Conservation (phyloP, 306 rosid species). For the Cucumis sativus region DNA sequence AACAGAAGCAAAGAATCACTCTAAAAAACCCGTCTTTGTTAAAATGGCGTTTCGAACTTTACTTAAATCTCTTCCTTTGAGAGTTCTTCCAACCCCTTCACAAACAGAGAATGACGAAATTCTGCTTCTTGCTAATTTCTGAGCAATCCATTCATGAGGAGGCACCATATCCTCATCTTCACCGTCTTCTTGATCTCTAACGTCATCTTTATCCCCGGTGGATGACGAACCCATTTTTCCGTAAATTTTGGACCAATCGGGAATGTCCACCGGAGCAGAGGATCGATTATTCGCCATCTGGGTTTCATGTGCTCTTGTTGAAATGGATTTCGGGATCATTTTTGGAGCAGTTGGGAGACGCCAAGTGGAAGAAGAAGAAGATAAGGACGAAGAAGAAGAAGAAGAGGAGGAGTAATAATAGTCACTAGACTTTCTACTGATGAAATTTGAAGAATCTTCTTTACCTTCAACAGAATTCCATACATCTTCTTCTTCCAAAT, state of each 20-base stretch:
- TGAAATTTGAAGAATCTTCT: neutral
- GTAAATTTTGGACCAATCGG: slow-evolving; percentile 54
- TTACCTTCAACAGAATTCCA: slow-evolving; percentile 33
- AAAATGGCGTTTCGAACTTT: slow-evolving; percentile 76
- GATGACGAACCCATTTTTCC: slow-evolving; percentile 19
- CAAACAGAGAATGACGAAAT: slow-evolving; percentile 82
- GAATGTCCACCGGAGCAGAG: slow-evolving; percentile 66
- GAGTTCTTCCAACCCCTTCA: slow-evolving; percentile 94
- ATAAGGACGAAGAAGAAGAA: slow-evolving; percentile 12
- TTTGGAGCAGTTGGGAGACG: slow-evolving; percentile 21
- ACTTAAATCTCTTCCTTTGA: slow-evolving; percentile 88
- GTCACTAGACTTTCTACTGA: neutral
- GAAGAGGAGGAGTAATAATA: neutral
- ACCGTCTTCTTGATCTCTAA: slow-evolving; percentile 18
- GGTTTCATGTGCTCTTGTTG: slow-evolving; percentile 19
- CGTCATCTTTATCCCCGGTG: slow-evolving; percentile 9
- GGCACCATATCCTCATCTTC: slow-evolving; percentile 40
- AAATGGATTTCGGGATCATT: slow-evolving; percentile 32
- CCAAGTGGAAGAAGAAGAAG: slow-evolving; percentile 40
- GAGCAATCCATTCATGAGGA: slow-evolving; percentile 77
- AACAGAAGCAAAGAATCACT: slow-evolving; percentile 11
- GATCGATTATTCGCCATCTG: slow-evolving; percentile 24
- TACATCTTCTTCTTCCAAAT: slow-evolving; percentile 52
- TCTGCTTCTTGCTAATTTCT: slow-evolving; percentile 70
- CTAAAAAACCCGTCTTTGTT: slow-evolving; percentile 78